These are phyloP conservation scores for Mitragyna speciosa DNA, from an alignment of 257 asterid species.

Conservation along the genomic window DNA sequence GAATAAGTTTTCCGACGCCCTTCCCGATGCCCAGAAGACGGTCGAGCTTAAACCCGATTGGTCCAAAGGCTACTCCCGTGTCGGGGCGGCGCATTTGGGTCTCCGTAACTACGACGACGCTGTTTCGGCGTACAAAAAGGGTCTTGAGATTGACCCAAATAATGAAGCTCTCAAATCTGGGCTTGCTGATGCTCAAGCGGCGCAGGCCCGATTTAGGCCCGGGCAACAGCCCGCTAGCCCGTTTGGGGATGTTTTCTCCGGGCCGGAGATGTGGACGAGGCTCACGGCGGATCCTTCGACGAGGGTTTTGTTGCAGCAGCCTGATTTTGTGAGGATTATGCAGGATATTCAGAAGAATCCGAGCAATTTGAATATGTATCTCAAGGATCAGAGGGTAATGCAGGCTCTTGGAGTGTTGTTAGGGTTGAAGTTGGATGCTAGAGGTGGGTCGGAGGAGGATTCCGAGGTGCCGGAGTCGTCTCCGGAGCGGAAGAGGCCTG, in stretches of 20 bases:
- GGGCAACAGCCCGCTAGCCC: conserved; percentile 36
- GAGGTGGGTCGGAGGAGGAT: conserved; percentile 50
- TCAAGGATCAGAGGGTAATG: conserved; percentile 92
- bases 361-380: conserved; percentile 51
- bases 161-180: conserved; percentile 86
- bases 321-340: conserved; percentile 79
- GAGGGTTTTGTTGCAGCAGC: conserved; percentile 58
- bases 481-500: conserved; percentile 52
- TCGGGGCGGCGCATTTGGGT: conserved; percentile 82
- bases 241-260: conserved; percentile 78
- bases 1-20: conserved; percentile 58
- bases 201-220: conserved; percentile 37
- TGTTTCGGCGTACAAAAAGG: conserved; percentile 63
- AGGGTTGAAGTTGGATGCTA: conserved; percentile 59
- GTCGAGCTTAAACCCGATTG: conserved; percentile 85
- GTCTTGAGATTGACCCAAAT: conserved; percentile 76
- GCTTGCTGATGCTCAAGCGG: conserved; percentile 70
- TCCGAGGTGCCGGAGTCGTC: conserved; percentile 44
- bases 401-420: conserved; percentile 73
- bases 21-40: conserved; percentile 78
- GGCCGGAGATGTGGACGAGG: conserved; percentile 91
- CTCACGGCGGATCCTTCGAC: conserved; percentile 65
- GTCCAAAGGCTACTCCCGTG: conserved; percentile 86
- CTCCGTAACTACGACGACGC: conserved; percentile 61
- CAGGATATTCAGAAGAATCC: conserved; percentile 88